Percentiles rank a stretch among this genome's conserved stretches.
phyloP scores from a whole-genome alignment of 192 early-diverging fungal species.

The Dimargaris xerosporica region DNA sequence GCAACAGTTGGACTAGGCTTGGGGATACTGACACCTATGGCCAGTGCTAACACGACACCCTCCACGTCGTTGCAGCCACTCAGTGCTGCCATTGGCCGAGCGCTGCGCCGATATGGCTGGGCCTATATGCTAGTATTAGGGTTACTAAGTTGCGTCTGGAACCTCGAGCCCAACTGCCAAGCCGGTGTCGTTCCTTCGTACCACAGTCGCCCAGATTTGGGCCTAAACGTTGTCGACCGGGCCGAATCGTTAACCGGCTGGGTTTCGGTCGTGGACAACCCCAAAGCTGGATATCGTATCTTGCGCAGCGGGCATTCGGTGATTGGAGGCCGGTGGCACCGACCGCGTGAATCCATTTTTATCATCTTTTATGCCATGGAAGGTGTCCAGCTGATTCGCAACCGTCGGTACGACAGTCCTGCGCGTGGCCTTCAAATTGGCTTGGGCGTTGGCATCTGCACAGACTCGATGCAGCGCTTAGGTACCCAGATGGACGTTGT shows the following conservation, averaged over 20 bases:
- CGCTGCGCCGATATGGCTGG: conserved; percentile 12
- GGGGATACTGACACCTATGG: background rate
- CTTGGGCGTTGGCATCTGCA: conserved; percentile 66
- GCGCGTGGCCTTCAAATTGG: conserved; percentile 40
- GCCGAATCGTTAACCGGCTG: conserved; percentile 74
- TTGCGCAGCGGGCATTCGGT: conserved; percentile 80
- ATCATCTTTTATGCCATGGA: conserved; percentile 69
- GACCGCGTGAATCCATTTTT: conserved; percentile 58
- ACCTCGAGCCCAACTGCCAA: conserved; percentile 34
- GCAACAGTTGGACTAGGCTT: background rate
- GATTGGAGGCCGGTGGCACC: conserved; percentile 63
- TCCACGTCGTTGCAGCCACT: background rate
- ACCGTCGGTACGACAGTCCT: conserved; percentile 3
- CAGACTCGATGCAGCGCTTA: conserved; percentile 40
- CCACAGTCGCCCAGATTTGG: conserved; percentile 7
- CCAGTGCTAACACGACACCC: background rate
- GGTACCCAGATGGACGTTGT: conserved; percentile 60
- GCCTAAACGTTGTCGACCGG: conserved; percentile 37
- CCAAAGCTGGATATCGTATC: conserved; percentile 36
- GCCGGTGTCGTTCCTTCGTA: conserved; percentile 23
- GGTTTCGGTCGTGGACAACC: conserved; percentile 48
- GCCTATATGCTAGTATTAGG: conserved; percentile 10
- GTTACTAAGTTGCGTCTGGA: conserved; percentile 16
- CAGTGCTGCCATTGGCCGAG: conserved; percentile 14
- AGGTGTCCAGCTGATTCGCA: conserved; percentile 37